Conservation (phyloP, 2,329 filamentous ascomycete species). For the Neofusicoccum ribis region DNA sequence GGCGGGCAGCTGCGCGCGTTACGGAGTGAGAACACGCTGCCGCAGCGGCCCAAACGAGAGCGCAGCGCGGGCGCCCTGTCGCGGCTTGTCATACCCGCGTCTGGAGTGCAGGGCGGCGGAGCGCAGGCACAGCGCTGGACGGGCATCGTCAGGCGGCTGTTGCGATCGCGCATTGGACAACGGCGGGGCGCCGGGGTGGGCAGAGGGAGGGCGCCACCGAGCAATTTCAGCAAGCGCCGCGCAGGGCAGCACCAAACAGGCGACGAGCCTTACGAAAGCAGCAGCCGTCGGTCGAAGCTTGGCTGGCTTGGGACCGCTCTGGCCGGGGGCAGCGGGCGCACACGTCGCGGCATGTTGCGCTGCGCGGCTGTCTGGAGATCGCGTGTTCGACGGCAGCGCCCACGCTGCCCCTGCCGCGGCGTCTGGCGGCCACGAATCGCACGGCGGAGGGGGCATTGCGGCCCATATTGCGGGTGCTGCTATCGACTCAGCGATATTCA, state of each 20-base stretch:
- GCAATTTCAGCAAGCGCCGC: conserved; percentile 17
- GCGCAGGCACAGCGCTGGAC: neutral
- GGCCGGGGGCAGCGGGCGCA: neutral
- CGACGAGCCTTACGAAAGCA: neutral
- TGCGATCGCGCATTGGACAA: neutral
- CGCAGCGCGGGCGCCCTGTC: too few species aligned
- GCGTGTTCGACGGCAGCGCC: neutral
- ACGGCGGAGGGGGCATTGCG: neutral
- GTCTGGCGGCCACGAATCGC: neutral
- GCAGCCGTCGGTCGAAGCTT: neutral
- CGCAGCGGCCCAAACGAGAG: neutral
- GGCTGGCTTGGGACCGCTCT: neutral
- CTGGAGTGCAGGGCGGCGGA: neutral
- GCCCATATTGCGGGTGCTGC: neutral
- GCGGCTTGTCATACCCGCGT: too few species aligned
- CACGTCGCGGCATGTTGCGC: neutral
- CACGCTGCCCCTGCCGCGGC: neutral
- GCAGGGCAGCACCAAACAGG: neutral
- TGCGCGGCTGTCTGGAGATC: neutral
- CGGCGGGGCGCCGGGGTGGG: neutral
- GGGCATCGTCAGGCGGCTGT: conserved; percentile 2
- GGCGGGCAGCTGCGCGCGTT: neutral
- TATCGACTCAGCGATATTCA: neutral
- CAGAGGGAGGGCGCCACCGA: neutral
- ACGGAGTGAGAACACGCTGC: neutral